Base-by-base conservation (phyloP, 305 asterid genomes). In the Stenogyne calaminthoides region DNA sequence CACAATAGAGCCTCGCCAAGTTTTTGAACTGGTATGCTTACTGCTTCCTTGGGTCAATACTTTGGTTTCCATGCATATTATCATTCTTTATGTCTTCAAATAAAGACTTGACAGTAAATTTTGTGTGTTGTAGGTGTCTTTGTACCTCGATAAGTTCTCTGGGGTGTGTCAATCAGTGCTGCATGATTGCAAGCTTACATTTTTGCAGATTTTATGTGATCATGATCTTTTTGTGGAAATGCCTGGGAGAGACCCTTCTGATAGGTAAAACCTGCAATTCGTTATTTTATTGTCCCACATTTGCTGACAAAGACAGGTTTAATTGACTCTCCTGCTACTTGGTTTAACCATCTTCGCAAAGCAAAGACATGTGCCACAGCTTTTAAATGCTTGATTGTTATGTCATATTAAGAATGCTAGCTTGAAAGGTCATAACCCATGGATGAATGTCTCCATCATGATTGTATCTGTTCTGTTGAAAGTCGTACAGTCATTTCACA, bases 231-330 rank as follows among this genome's bases (percentile, higher is more conserved):
- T 95, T 76, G 97, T 95, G 81, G 99, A 95, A 86, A 95, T 95
- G 99, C 99, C 99, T 56, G 99, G 99, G 63, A 81, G 98, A 82
- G 99, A 95, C 83, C 99, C 99, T 74, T 95, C 99, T 19, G 99
- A 95, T 86, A 88, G 99, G 99, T 95, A 84, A 77, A 67, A 18
- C 16, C 76, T 71, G 61, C 49, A 74, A 72, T n/a, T 62, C 34
- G 40, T 18, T 18, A 55, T 54, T 54, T 52, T 52, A 7, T 34
- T 18, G 59, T 9, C 29, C 59, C 59, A 15, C 11, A 54, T 19
- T 5, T 1, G 59, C 4, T 19, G 12, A 10, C 10, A 16, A 55
- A 55, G 15, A 9, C 34, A n/a, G 10, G 34, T 55, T 55, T 19
- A 20, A 55, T 55, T 9, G 60, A 9, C 60, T 20, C n/a, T 19